Evolutionary conservation across 108 stramenopile genomes (phyloP).

Genomic region (Bacterosira constricta): DNA sequence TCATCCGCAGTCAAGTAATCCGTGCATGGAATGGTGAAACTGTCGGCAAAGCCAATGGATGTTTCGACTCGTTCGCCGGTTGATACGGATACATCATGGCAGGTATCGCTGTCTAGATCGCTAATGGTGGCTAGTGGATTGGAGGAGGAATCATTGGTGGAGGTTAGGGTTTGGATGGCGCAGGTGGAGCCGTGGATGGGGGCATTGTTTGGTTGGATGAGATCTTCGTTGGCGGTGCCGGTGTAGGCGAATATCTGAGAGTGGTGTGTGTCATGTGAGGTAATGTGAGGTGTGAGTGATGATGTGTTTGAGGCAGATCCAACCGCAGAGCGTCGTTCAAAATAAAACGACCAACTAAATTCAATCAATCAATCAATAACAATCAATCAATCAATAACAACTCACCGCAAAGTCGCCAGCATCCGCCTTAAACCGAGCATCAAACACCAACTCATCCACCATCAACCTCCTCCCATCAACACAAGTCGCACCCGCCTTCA

Average conservation of each 20-base stretch:
- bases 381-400: no score
- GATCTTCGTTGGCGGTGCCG: neutral
- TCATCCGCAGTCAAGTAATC: neutral
- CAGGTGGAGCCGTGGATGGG: neutral
- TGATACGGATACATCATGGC: neutral
- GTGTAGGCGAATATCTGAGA: constrained; percentile 1
- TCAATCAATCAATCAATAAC: no score
- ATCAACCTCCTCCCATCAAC: neutral
- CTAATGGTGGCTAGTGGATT: neutral
- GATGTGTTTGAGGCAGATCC: no score
- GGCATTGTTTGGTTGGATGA: neutral
- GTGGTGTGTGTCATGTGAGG: neutral
- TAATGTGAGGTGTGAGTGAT: neutral
- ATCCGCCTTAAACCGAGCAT: neutral
- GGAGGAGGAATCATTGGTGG: neutral
- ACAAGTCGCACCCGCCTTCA: neutral
- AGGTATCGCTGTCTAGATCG: neutral
- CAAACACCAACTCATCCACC: constrained; percentile 1
- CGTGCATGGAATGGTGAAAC: neutral
- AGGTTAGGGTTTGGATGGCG: neutral
- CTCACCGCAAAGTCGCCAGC: constrained; percentile 7
- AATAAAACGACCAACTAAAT: no score
- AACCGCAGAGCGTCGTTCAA: no score
- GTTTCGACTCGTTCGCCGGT: neutral
- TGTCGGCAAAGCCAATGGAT: neutral